phyloP scores from a whole-genome alignment of 441 rosid species.

The Gossypium davidsonii region DNA sequence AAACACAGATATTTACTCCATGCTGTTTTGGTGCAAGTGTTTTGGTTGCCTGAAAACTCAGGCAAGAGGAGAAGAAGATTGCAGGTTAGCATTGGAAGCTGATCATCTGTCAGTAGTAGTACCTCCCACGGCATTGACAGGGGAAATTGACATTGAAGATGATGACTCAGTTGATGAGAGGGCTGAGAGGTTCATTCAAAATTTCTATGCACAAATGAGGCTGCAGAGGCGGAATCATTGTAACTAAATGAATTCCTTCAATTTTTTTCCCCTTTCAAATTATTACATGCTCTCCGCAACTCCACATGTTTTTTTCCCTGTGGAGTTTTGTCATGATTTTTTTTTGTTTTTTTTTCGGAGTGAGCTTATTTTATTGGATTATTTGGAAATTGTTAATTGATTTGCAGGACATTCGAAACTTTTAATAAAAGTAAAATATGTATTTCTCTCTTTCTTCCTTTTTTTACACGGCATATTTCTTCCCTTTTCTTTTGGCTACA shows the following conservation, averaged over 20 bases:
- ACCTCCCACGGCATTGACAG: conserved; percentile 5
- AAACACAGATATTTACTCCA: conserved; percentile 8
- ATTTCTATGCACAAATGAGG: conserved; percentile 57
- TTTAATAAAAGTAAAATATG: neutral
- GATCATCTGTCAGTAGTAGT: neutral
- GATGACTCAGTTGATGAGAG: conserved; percentile 52
- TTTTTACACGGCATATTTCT: too few species aligned
- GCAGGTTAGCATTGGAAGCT: conserved; percentile 12
- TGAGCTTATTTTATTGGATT: neutral
- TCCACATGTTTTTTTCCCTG: neutral
- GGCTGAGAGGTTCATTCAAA: conserved; percentile 62
- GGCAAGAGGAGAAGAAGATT: conserved; percentile 19
- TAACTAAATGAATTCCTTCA: neutral
- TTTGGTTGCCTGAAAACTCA: conserved; percentile 21
- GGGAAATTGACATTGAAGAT: conserved; percentile 24
- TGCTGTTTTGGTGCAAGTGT: conserved; percentile 30
- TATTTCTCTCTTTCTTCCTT: too few species aligned
- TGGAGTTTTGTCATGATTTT: neutral
- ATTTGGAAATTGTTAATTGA: neutral
- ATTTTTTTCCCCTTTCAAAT: neutral
- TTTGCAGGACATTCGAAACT: neutral
- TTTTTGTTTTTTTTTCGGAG: neutral
- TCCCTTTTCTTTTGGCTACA: too few species aligned
- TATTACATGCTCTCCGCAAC: neutral
- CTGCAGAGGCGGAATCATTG: conserved; percentile 41